Evolutionary conservation across 192 early-diverging fungal species (phyloP).

Genomic region (Coemansia asiatica): DNA sequence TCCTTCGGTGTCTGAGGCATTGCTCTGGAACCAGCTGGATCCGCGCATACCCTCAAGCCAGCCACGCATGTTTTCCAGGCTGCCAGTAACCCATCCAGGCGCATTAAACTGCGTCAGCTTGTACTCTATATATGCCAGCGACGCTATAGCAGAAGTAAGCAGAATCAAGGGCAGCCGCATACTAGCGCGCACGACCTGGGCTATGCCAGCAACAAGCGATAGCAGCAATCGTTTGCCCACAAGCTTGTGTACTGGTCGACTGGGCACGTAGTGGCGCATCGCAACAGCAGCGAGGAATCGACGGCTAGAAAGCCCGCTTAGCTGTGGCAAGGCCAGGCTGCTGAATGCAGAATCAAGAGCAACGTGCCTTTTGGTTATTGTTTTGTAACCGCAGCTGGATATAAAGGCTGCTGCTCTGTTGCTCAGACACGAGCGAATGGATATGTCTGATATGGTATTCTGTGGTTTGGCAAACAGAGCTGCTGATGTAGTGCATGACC

Average conservation of each 20-base stretch:
- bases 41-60: constrained; percentile 44
- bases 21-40: constrained; percentile 36
- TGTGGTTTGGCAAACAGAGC: neutral
- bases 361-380: constrained; percentile 6
- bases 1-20: constrained; percentile 11
- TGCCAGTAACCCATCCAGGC: constrained; percentile 46
- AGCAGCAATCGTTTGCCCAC: constrained; percentile 27
- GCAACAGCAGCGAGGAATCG: constrained; percentile 39
- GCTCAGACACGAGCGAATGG: neutral
- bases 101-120: constrained; percentile 51
- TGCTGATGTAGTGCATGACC: neutral
- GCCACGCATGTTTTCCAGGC: constrained; percentile 38
- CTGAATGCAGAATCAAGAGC: constrained; percentile 6
- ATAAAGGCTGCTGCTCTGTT: neutral
- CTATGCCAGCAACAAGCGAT: constrained; percentile 29
- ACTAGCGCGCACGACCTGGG: constrained; percentile 16
- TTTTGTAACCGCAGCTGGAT: neutral
- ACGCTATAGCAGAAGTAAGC: constrained; percentile 45
- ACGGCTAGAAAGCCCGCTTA: constrained; percentile 19
- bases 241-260: constrained; percentile 30
- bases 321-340: constrained; percentile 15
- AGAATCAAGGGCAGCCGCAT: constrained; percentile 48
- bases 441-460: neutral
- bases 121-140: constrained; percentile 51
- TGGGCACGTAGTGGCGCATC: constrained; percentile 50